Evolutionary conservation across 768 basidiomycete species (phyloP).

Genomic region (Rhodocollybia butyracea): DNA sequence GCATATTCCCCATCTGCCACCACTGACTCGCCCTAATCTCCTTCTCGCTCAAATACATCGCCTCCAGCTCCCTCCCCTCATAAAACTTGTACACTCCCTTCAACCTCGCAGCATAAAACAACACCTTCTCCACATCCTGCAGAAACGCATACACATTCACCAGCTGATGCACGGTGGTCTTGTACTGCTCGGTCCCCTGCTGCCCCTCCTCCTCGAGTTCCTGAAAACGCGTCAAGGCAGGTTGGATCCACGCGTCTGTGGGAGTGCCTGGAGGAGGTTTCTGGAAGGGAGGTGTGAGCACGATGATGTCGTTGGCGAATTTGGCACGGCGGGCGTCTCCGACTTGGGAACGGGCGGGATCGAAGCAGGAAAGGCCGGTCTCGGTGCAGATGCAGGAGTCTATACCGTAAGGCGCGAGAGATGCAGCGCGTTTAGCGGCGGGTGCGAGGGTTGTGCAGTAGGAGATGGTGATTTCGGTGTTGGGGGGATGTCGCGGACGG

Average conservation of each 20-base stretch:
- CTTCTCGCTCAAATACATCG: neutral
- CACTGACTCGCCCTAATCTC: neutral
- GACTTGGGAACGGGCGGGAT: conserved; percentile 22
- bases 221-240: neutral
- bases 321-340: conserved; percentile 7
- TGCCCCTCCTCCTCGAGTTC: neutral
- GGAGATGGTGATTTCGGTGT: conserved; percentile 28
- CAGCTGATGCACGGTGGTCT: neutral
- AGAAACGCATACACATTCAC: too few species aligned
- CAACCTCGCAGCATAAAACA: neutral
- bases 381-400: neutral
- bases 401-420: conserved; percentile 27
- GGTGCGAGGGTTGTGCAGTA: conserved; percentile 18
- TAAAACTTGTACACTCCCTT: neutral
- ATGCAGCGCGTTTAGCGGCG: conserved; percentile 19
- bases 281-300: neutral
- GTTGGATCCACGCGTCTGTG: neutral
- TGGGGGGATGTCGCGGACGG: conserved; percentile 24
- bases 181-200: neutral
- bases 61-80: neutral
- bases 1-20: neutral
- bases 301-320: neutral
- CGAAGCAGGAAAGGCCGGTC: conserved; percentile 25
- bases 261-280: too few species aligned
- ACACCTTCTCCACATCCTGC: too few species aligned